phyloP scores from a whole-genome alignment of 2,329 filamentous ascomycete species.

The Pseudocercospora pini-densiflorae region DNA sequence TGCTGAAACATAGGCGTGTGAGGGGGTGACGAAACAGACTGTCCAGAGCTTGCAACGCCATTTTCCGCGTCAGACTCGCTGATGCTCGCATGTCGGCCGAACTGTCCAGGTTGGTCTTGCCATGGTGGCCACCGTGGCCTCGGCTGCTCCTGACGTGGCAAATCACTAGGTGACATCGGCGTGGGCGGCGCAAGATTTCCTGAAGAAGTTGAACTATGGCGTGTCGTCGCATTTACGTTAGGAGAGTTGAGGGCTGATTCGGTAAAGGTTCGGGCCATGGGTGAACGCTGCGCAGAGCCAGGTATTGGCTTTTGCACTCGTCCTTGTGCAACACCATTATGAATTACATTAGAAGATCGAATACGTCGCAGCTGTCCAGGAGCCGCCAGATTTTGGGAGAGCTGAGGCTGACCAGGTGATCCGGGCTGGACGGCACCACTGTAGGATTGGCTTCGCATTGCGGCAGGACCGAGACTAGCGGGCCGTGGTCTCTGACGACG shows the following conservation, averaged over 20 bases:
- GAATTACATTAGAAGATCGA: constrained; percentile 52
- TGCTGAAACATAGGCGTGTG: constrained; percentile 46
- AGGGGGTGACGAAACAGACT: constrained; percentile 48
- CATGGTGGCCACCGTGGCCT: constrained; percentile 44
- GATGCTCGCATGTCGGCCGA: constrained; percentile 47
- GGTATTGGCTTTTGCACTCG: constrained; percentile 53
- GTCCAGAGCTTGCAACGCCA: constrained; percentile 27
- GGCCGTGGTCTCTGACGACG: constrained; percentile 45
- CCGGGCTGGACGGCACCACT: constrained; percentile 44
- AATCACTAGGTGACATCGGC: constrained; percentile 51
- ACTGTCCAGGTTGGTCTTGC: constrained; percentile 41
- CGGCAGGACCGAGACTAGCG: constrained; percentile 47
- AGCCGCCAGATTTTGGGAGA: constrained; percentile 60
- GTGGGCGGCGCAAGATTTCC: constrained; percentile 54
- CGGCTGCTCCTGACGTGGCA: constrained; percentile 33
- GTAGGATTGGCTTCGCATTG: constrained; percentile 48
- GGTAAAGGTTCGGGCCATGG: constrained; percentile 49
- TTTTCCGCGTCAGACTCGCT: constrained; percentile 43
- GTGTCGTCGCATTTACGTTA: constrained; percentile 42
- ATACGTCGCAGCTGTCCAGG: constrained; percentile 64
- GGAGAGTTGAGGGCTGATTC: constrained; percentile 54
- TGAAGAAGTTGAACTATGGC: constrained; percentile 39
- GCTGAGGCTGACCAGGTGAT: constrained; percentile 55
- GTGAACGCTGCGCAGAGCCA: constrained; percentile 54
- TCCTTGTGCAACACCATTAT: constrained; percentile 46